Evolutionary conservation across 2,329 filamentous ascomycete genomes (phyloP), one percentile per base, ranked within the genome.

Genomic region (Pseudopithomyces chartarum): DNA sequence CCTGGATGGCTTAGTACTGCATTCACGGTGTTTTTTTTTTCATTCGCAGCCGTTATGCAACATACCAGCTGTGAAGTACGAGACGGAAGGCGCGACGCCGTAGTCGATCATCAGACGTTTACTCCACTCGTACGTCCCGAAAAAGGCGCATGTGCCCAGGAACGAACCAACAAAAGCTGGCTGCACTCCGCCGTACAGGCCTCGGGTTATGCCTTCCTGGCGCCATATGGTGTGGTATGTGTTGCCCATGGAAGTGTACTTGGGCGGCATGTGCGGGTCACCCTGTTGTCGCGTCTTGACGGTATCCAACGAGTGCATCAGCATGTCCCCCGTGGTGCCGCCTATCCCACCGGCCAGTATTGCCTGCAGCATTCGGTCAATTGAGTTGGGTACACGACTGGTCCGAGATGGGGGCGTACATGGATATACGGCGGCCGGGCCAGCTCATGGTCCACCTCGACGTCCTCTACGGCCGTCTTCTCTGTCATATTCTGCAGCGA

Each of bases 231-330:
- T 98, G 73, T 90, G 86, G 79, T 98, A 99, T 3, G 94, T 95
- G 56, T 90, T 90, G 38, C 90, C 90, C 76, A 98, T 87, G 15
- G 92, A 94, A 11, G 90, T 89, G 79, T 99, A 99, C 78, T 91
- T 96, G 1, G 95, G 90, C 20, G 95, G 95, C 58, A 97, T 85
- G 73, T 95, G 90, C 43, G 94, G 93, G 71, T 98, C 95, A 70
- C 94, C 95, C 78, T 99, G 95, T 76, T 99, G 96, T 66, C 95
- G 87, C 45, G 95, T 99, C 80, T 99, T 99, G 69, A 99, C 95
- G 0, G 95, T 99, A 77, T 99, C 95, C 71, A 99, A 85, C 44
- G 94, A 98, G 80, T 99, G 95, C 95, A 99, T 99, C 64, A 99
- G 82, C 85, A 99, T 90, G 77, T 99, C 95, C 57, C 96, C 95